phyloP scores from a whole-genome alignment of 495 filamentous ascomycete species.

The Sordaria brevicollis region DNA sequence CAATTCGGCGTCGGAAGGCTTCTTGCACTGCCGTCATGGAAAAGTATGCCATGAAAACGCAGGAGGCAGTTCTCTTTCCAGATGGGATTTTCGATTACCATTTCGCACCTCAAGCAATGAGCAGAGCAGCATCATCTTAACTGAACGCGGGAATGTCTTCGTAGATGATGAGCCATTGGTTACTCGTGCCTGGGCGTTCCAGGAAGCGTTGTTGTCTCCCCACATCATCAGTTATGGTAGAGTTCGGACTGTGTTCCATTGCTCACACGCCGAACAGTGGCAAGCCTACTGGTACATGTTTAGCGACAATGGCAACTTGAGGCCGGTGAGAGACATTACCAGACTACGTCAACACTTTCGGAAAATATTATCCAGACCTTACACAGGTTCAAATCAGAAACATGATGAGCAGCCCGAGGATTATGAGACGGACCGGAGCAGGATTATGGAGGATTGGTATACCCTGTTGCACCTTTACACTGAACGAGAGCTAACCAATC shows the following conservation, averaged over 20 bases:
- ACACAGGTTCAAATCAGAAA: not conserved
- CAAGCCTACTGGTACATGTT: too few relatives aligned
- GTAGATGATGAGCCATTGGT: fast-evolving
- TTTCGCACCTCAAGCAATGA: not conserved
- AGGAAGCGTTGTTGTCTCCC: not conserved
- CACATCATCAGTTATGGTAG: not conserved
- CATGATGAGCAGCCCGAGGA: not conserved
- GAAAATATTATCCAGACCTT: not conserved
- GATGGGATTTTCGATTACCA: not conserved
- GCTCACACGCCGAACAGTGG: too few relatives aligned
- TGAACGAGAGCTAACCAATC: not conserved
- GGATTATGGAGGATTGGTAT: not conserved
- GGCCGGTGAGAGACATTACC: not conserved
- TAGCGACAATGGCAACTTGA: not conserved
- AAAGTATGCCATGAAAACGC: not conserved
- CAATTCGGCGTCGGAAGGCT: not conserved
- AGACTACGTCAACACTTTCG: not conserved
- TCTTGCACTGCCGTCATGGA: not conserved
- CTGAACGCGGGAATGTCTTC: not conserved
- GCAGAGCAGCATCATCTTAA: not conserved
- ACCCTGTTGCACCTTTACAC: not conserved
- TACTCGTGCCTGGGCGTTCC: not conserved
- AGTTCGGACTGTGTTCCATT: not conserved
- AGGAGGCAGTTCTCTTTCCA: not conserved
- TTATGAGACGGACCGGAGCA: too few relatives aligned